Conservation (phyloP, 495 filamentous ascomycete genomes). For the Aspergillus biplanus region DNA sequence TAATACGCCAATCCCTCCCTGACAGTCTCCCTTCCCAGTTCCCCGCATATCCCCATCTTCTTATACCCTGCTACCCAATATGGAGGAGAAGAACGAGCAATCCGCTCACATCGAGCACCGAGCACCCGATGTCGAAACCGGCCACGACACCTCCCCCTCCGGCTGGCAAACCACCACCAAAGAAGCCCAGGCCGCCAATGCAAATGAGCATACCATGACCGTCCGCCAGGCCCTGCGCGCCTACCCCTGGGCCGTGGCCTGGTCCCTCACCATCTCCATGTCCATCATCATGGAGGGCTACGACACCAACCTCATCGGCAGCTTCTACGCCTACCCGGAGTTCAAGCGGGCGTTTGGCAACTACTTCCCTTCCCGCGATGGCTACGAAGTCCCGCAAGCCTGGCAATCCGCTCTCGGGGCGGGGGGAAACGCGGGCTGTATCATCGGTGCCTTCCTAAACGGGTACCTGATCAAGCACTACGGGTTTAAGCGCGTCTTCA, state of each 20-base stretch:
- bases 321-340: constrained; percentile 38
- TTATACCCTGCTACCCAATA: background rate
- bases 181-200: constrained; percentile 26
- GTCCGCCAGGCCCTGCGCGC: constrained; percentile 23
- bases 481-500: constrained; percentile 57
- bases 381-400: constrained; percentile 60
- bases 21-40: too few species aligned
- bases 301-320: constrained; percentile 45
- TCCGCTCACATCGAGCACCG: background rate
- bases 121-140: background rate
- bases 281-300: constrained; percentile 56
- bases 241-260: constrained; percentile 52
- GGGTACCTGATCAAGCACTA: constrained; percentile 48
- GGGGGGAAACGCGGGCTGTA: constrained; percentile 40
- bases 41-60: too few species aligned
- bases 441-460: constrained; percentile 41
- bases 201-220: constrained; percentile 29
- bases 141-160: background rate
- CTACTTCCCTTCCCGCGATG: constrained; percentile 26
- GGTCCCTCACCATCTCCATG: constrained; percentile 47
- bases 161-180: constrained; percentile 14
- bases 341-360: constrained; percentile 67
- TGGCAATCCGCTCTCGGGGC: constrained; percentile 73
- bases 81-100: background rate
- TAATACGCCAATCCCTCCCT: too few species aligned